These are phyloP conservation scores for Zygotorulaspora chibaensis DNA, from an alignment of 805 yeast species.

Conservation along the genomic window DNA sequence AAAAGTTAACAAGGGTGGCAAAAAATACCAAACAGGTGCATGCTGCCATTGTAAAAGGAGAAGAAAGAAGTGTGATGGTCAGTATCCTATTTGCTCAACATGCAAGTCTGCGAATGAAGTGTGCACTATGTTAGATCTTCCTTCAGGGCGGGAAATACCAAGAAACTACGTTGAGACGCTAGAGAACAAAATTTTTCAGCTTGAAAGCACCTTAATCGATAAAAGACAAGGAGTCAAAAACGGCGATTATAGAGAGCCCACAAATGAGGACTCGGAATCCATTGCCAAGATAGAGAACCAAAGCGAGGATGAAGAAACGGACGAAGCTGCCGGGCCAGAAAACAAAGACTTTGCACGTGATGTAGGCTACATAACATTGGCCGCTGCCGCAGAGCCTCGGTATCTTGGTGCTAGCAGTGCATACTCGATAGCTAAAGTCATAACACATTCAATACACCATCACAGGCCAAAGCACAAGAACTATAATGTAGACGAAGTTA, in stretches of 20 bases:
- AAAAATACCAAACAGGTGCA: constrained; percentile 41
- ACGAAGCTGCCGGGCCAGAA: neutral
- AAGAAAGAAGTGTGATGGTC: constrained; percentile 50
- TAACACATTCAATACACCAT: constrained; percentile 25
- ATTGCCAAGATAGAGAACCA: neutral
- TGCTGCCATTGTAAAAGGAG: constrained; percentile 48
- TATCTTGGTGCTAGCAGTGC: constrained; percentile 34
- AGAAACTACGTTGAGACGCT: constrained; percentile 43
- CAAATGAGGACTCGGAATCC: neutral
- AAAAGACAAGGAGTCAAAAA: constrained; percentile 1
- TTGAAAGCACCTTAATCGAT: constrained; percentile 4
- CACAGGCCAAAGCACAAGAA: constrained; percentile 6
- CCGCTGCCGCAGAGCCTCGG: constrained; percentile 31
- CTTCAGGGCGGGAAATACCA: constrained; percentile 46
- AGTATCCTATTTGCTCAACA: constrained; percentile 44
- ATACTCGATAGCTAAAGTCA: constrained; percentile 33
- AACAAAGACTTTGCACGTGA: constrained; percentile 27
- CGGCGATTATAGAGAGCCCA: neutral
- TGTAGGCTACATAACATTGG: constrained; percentile 31
- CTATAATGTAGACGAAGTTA: neutral
- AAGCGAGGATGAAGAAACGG: neutral
- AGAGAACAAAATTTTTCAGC: constrained; percentile 33
- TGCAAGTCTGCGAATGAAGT: constrained; percentile 40
- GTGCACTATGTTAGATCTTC: constrained; percentile 46
- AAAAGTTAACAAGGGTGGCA: constrained; percentile 12